Percentiles rank a stretch among this genome's conserved stretches.
Evolutionary conservation across 2,329 filamentous ascomycete genomes (phyloP).

Genomic region (Calonectria fujianensis): DNA sequence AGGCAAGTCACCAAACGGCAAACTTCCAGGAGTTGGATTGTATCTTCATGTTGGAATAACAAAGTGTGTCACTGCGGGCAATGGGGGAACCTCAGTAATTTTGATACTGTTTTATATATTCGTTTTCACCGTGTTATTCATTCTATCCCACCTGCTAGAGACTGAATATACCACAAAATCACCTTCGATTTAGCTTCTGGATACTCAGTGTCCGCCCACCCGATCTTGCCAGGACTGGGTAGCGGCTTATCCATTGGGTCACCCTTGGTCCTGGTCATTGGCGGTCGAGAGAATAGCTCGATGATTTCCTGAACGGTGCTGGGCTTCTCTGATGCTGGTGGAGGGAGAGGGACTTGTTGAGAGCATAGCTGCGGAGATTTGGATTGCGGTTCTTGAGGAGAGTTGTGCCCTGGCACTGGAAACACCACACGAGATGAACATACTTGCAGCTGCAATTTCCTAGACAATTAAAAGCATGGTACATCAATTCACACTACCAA

Average conservation of each 20-base stretch:
- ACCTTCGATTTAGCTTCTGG: too few species aligned
- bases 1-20: too few species aligned
- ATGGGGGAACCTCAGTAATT: not conserved
- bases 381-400: slow-evolving; percentile 65
- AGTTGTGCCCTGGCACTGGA: slow-evolving; percentile 76
- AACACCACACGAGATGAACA: slow-evolving; percentile 71
- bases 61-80: too few species aligned
- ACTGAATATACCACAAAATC: too few species aligned
- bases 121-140: too few species aligned
- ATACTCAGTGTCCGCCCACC: slow-evolving; percentile 64
- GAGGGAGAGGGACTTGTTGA: slow-evolving; percentile 63
- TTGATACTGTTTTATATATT: not conserved
- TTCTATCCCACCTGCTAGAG: too few species aligned
- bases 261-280: slow-evolving; percentile 83
- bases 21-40: too few species aligned
- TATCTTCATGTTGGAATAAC: too few species aligned
- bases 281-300: slow-evolving; percentile 87
- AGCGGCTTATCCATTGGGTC: slow-evolving; percentile 80
- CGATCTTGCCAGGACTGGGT: slow-evolving; percentile 83
- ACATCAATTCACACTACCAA: not conserved
- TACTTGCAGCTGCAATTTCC: not conserved
- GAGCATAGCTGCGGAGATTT: slow-evolving; percentile 59
- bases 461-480: not conserved
- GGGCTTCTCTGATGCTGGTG: slow-evolving; percentile 73
- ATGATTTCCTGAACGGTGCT: slow-evolving; percentile 84